Percentiles rank a stretch among this genome's conserved stretches.
phyloP scores from a whole-genome alignment of 1,284 basidiomycete species.

The Fomitiporia mediterranea region DNA sequence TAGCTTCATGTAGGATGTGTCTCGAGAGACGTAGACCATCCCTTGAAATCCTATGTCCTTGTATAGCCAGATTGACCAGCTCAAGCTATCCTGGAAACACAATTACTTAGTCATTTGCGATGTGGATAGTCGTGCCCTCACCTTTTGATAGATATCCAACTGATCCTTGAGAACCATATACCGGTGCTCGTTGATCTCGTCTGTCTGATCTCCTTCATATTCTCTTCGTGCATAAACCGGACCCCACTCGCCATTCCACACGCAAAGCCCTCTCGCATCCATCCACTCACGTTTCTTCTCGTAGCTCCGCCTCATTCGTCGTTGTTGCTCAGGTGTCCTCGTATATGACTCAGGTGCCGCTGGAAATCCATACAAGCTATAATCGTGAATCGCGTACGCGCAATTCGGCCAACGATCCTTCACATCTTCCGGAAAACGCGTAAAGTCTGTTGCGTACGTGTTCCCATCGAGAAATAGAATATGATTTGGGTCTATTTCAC shows the following conservation, averaged over 20 bases:
- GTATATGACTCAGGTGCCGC: slow-evolving; percentile 53
- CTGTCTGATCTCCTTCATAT: slow-evolving; percentile 55
- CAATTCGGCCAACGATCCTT: slow-evolving; percentile 55
- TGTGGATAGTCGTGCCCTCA: slow-evolving; percentile 21
- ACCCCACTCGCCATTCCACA: slow-evolving; percentile 78
- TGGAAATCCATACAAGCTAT: slow-evolving; percentile 68
- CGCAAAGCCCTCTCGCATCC: slow-evolving; percentile 57
- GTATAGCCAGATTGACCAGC: slow-evolving; percentile 84
- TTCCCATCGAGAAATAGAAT: slow-evolving; percentile 67
- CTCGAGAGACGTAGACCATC: slow-evolving; percentile 66
- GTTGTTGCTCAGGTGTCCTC: slow-evolving; percentile 49
- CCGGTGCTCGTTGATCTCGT: slow-evolving; percentile 62
- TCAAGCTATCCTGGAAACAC: slow-evolving; percentile 49
- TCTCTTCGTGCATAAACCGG: slow-evolving; percentile 56
- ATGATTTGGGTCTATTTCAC: slow-evolving; percentile 60
- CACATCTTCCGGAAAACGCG: slow-evolving; percentile 54
- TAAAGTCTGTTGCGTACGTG: slow-evolving; percentile 73
- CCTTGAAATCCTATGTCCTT: slow-evolving; percentile 85
- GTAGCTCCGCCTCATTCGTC: slow-evolving; percentile 48
- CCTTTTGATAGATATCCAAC: slow-evolving; percentile 66
- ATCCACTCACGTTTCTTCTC: slow-evolving; percentile 68
- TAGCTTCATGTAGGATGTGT: slow-evolving; percentile 66
- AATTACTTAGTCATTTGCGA: not conserved
- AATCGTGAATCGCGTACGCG: slow-evolving; percentile 77
- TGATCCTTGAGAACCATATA: slow-evolving; percentile 69